phyloP scores from a whole-genome alignment of 2,329 filamentous ascomycete genomes.

The Hypoxylon sp. region DNA sequence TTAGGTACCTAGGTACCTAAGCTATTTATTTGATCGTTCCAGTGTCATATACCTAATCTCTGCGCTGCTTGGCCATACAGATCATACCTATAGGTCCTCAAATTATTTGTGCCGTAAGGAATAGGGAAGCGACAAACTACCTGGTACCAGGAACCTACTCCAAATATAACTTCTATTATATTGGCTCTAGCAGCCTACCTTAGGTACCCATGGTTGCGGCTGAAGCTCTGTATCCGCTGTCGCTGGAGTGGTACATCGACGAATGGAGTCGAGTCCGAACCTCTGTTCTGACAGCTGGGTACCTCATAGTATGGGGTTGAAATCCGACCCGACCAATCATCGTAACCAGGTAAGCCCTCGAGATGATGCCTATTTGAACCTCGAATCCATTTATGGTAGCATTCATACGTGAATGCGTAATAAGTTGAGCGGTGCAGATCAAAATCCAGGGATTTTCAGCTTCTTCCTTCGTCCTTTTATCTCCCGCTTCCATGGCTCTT shows the following conservation, averaged over 20 bases:
- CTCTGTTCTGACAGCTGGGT: background rate
- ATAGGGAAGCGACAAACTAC: background rate
- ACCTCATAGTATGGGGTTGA: constrained; percentile 18
- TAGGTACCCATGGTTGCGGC: background rate
- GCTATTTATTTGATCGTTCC: no score
- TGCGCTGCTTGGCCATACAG: background rate
- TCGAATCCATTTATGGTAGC: background rate
- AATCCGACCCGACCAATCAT: constrained; percentile 38
- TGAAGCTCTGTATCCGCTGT: background rate
- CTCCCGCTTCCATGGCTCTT: background rate
- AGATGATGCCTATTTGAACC: background rate
- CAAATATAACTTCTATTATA: background rate
- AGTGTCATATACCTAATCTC: no score
- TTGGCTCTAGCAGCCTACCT: background rate
- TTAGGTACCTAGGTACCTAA: no score
- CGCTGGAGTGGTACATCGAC: background rate
- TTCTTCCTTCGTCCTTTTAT: constrained; percentile 20
- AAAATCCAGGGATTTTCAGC: constrained; percentile 16
- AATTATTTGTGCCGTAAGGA: background rate
- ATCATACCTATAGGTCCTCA: no score
- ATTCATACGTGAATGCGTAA: background rate
- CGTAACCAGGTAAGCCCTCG: background rate
- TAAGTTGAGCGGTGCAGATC: background rate
- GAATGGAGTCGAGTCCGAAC: constrained; percentile 17
- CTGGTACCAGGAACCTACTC: no score